Percentiles rank a stretch among this genome's conserved stretches.
Conservation (phyloP, 2,329 filamentous ascomycete genomes). For the Botrytis byssoidea region DNA sequence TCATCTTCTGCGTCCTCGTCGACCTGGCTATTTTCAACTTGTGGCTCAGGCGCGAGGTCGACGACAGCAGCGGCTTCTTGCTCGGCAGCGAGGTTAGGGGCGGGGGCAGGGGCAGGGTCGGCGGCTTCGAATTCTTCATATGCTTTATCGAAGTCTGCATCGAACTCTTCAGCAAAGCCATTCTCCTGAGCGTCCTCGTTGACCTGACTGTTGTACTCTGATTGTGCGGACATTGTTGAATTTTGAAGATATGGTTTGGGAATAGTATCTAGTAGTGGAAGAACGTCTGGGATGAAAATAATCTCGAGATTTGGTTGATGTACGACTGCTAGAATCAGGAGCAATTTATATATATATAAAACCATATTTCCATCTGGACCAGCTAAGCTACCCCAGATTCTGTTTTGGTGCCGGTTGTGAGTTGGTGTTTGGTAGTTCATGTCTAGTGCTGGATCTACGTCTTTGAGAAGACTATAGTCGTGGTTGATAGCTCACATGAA, state of each 20-base stretch:
- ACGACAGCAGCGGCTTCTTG: no score
- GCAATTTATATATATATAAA: neutral
- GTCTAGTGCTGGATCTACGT: neutral
- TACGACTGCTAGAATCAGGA: neutral
- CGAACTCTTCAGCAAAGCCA: rapidly evolving
- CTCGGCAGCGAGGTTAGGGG: no score
- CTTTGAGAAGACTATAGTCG: neutral
- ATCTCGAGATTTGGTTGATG: neutral
- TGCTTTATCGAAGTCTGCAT: neutral
- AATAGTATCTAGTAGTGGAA: neutral
- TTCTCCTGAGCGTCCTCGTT: neutral
- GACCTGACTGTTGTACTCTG: neutral
- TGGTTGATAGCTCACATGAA: neutral
- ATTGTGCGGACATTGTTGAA: neutral
- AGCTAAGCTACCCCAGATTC: neutral
- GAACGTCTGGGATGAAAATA: neutral
- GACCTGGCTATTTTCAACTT: neutral
- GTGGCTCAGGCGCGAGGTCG: neutral
- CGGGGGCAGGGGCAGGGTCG: no score
- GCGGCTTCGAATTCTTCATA: neutral
- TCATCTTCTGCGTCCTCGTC: neutral
- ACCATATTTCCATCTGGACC: neutral
- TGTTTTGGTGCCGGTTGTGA: neutral
- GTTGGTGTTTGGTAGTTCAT: neutral
- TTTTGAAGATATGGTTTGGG: neutral